These are phyloP conservation scores for Talaromyces sp. DNA, from an alignment of 2,329 filamentous ascomycete species.

Conservation along the genomic window DNA sequence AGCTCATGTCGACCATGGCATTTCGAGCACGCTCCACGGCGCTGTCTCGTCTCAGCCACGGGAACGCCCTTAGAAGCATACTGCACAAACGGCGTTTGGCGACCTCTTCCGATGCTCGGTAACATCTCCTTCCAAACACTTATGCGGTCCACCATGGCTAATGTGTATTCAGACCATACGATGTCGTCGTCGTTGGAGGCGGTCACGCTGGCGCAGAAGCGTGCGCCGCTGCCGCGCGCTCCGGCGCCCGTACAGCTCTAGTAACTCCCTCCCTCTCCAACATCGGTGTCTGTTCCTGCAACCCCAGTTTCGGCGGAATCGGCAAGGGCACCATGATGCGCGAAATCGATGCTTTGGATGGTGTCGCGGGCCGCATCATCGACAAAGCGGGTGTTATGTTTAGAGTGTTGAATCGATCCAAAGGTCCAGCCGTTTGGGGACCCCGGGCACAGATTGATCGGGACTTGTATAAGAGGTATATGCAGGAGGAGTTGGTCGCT, in stretches of 20 bases:
- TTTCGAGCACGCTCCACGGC: slow-evolving; percentile 32
- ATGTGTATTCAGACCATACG: slow-evolving; percentile 59
- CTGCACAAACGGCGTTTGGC: slow-evolving; percentile 34
- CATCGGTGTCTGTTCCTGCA: slow-evolving; percentile 92
- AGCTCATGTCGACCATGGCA: slow-evolving; percentile 28
- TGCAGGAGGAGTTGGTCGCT: slow-evolving; percentile 76
- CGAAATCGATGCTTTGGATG: slow-evolving; percentile 92
- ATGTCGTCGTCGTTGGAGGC: slow-evolving; percentile 93
- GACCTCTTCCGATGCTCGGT: slow-evolving; percentile 41
- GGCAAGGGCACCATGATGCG: slow-evolving; percentile 95
- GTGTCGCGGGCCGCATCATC: slow-evolving; percentile 79
- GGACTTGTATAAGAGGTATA: slow-evolving; percentile 80
- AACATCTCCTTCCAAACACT: slow-evolving; percentile 11
- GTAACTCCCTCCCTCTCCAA: slow-evolving; percentile 86
- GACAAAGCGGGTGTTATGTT: slow-evolving; percentile 97
- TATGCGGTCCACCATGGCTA: not conserved
- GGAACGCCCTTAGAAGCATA: slow-evolving; percentile 21
- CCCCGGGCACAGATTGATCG: slow-evolving; percentile 95
- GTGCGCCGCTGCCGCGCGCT: slow-evolving; percentile 81
- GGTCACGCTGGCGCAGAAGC: slow-evolving; percentile 96
- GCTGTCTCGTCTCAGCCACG: slow-evolving; percentile 28
- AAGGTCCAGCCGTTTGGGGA: slow-evolving; percentile 95
- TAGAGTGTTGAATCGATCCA: slow-evolving; percentile 78
- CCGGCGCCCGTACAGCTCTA: slow-evolving; percentile 83
- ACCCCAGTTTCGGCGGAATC: slow-evolving; percentile 96